Evolutionary conservation across 2,329 filamentous ascomycete species (phyloP).

Genomic region (Huntiella bhutanensis): DNA sequence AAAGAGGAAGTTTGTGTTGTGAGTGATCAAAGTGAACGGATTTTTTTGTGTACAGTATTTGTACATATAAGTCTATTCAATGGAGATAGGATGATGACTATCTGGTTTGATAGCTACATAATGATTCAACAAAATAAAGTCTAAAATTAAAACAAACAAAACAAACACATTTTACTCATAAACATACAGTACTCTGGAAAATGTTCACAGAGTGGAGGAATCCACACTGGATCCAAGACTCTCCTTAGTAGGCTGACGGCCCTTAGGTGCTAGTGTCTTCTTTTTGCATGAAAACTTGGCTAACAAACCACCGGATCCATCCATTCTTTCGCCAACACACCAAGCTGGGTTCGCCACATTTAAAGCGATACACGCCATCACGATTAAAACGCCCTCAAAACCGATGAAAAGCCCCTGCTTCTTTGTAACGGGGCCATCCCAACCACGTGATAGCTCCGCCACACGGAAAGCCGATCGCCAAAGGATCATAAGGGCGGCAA

Average conservation of each 20-base stretch:
- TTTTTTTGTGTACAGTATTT: too few species aligned
- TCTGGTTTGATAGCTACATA: neutral
- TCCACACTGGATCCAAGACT: neutral
- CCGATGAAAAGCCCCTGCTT: conserved; percentile 36
- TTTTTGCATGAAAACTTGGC: neutral
- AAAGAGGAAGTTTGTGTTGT: too few species aligned
- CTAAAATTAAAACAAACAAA: neutral
- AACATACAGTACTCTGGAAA: neutral
- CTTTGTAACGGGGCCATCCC: conserved; percentile 36
- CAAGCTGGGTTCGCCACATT: conserved; percentile 26
- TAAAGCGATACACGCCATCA: conserved; percentile 25
- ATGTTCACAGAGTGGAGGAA: too few species aligned
- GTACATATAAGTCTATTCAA: too few species aligned
- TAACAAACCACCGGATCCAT: conserved; percentile 13
- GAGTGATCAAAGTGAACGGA: too few species aligned
- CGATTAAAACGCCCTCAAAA: conserved; percentile 36
- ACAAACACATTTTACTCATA: neutral
- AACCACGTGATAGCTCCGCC: conserved; percentile 45
- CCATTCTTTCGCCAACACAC: conserved; percentile 17
- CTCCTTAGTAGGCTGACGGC: neutral
- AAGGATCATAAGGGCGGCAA: conserved; percentile 45
- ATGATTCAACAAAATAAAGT: neutral
- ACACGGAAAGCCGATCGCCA: conserved; percentile 46
- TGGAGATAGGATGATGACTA: too few species aligned
- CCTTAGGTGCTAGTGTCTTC: neutral